Base-by-base conservation (phyloP, 495 filamentous ascomycete genomes). In the Oidiodendron maius region DNA sequence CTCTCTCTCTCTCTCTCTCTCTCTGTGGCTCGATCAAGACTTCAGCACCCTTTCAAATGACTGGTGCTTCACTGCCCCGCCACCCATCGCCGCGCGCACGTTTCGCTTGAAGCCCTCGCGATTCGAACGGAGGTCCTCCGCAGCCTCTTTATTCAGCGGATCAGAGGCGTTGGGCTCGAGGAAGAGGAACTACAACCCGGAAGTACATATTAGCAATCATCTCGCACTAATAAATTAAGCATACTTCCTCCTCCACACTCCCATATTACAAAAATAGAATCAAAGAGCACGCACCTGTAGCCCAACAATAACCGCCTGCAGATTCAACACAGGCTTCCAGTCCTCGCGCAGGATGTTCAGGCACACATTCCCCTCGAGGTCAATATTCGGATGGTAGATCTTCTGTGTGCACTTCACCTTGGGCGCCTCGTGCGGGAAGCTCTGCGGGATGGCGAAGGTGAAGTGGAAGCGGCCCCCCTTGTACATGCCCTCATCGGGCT, bases 341-440 rank as follows among this genome's bases (percentile, higher is more conserved):
- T 98, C 93, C 71, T 97, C 93, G 47, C 93, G 72, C 59, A 98
- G 67, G 50, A 98, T 97, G 63, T 98, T 98, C 57, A 98, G 66
- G 71, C 93, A 98, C 12, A 98, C 89, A 61, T 98, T 98, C 32
- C 93, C 93, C 60, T 98, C 93, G 40, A 95, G 74, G 63, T 98
- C 93, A 65, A 98, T 97, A 65, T 98, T 98, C 10, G 93, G 93
- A 60, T 98, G 93, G 69, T 98, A 98, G 57, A 97, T 96, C 75
- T 96, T 98, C 66, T 98, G 87, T 46, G 83, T 87, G 67, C 93
- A 97, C 63, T 91, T 95, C 57, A 98, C 94, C 68, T 97, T 97
- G 1, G 93, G 93, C 50, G 93, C 91, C 64, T 97, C 93, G 65
- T 97, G 94, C 8, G 93, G 93, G 72, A 95, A 98, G 70, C 86